phyloP scores from a whole-genome alignment of 208 protist genomes.

The Crithidia acanthocephali region DNA sequence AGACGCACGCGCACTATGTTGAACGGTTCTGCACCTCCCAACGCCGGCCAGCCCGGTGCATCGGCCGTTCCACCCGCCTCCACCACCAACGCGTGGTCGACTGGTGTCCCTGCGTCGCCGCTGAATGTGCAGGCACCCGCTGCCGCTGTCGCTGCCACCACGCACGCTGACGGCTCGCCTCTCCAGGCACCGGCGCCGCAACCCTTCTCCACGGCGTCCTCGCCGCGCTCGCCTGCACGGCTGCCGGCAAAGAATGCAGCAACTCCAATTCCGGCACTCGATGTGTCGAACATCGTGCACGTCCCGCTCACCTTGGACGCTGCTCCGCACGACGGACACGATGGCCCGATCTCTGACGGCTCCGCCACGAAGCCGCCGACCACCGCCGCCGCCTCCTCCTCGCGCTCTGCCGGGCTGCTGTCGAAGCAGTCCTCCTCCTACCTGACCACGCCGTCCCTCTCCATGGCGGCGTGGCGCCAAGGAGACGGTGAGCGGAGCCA shows the following conservation, averaged over 20 bases:
- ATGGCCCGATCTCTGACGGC: background rate
- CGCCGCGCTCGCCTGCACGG: no score
- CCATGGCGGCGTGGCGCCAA: conserved; percentile 17
- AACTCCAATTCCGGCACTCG: background rate
- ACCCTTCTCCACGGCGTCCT: background rate
- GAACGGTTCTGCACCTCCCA: background rate
- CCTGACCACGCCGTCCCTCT: conserved; percentile 6
- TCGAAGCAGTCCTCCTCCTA: conserved; percentile 17
- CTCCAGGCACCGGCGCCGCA: background rate
- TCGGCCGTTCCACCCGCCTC: background rate
- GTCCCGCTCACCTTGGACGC: background rate
- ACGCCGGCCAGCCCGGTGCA: background rate
- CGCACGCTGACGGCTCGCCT: background rate
- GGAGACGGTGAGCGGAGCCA: background rate
- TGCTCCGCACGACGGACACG: background rate
- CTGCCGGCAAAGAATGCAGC: background rate
- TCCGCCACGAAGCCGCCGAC: background rate
- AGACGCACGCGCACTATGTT: background rate
- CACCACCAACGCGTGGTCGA: conserved; percentile 4
- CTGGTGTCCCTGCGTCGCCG: background rate
- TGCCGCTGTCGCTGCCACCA: background rate
- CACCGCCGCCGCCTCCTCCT: background rate
- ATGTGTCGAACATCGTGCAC: background rate
- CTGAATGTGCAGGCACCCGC: background rate
- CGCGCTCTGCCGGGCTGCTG: background rate